phyloP scores from a whole-genome alignment of 2,329 filamentous ascomycete genomes.

The Eutypella sp. region DNA sequence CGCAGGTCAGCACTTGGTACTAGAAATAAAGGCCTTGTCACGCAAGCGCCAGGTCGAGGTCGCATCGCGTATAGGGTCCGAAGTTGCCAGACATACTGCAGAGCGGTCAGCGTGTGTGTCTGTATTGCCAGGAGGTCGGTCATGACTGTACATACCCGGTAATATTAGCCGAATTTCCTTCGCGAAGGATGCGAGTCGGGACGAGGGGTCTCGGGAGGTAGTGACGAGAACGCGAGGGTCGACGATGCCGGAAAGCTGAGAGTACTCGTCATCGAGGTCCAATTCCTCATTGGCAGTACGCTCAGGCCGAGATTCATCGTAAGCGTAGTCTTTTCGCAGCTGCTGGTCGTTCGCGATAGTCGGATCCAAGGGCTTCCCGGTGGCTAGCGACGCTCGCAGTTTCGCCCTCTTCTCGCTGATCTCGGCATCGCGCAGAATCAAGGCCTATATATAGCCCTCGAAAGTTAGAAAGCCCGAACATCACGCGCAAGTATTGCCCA shows the following conservation, averaged over 20 bases:
- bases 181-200: slow-evolving; percentile 79
- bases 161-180: slow-evolving; percentile 82
- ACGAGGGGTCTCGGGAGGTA: slow-evolving; percentile 82
- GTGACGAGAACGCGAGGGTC: slow-evolving; percentile 88
- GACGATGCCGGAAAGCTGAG: slow-evolving; percentile 81
- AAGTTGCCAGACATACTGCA: neutral
- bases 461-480: no score
- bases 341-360: slow-evolving; percentile 80
- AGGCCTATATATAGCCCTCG: no score
- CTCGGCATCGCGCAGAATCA: slow-evolving; percentile 84
- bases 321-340: slow-evolving; percentile 84
- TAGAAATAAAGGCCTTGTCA: neutral
- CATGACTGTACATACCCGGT: slow-evolving; percentile 35
- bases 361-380: slow-evolving; percentile 79
- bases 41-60: no score
- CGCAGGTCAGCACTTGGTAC: neutral
- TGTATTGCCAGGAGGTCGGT: neutral
- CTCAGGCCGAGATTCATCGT: slow-evolving; percentile 77
- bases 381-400: slow-evolving; percentile 78
- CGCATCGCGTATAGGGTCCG: neutral
- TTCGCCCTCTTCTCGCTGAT: slow-evolving; percentile 88
- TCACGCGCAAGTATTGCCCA: no score
- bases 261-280: slow-evolving; percentile 84
- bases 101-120: neutral
- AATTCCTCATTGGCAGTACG: slow-evolving; percentile 62